Percentiles rank a stretch among this genome's conserved stretches.
Conservation (phyloP, 768 basidiomycete species). For the Trametes sanguinea region DNA sequence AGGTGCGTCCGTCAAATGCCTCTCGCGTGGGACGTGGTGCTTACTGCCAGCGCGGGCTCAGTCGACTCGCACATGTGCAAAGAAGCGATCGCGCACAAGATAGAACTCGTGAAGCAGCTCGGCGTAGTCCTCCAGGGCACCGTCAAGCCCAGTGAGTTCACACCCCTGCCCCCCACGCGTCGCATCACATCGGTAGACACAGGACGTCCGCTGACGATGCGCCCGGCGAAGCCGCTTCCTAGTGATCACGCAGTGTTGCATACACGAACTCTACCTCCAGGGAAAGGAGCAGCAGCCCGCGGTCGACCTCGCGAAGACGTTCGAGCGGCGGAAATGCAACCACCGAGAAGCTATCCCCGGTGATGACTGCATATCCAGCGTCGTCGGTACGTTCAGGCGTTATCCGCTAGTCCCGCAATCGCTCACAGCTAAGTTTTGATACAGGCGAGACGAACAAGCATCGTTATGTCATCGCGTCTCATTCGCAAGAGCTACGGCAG, state of each 20-base stretch:
- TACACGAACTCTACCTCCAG: conserved; percentile 88
- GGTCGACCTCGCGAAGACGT: conserved; percentile 88
- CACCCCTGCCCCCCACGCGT: not conserved
- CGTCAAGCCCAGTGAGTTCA: conserved; percentile 85
- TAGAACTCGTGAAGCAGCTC: conserved; percentile 78
- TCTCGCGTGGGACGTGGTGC: not conserved
- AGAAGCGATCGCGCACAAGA: conserved; percentile 62
- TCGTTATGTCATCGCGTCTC: conserved; percentile 87
- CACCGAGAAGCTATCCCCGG: conserved; percentile 86
- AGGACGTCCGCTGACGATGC: conserved; percentile 15
- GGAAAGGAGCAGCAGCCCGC: conserved; percentile 72
- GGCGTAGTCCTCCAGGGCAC: conserved; percentile 79
- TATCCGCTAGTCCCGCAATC: not conserved
- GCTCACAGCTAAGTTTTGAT: not conserved
- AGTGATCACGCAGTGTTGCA: conserved; percentile 99
- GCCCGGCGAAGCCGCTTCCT: conserved; percentile 45
- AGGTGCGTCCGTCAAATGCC: conserved; percentile 44
- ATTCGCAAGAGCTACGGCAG: conserved; percentile 71
- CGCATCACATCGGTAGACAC: not conserved
- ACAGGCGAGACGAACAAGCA: conserved; percentile 85
- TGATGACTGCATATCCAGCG: conserved; percentile 77
- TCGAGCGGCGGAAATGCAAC: conserved; percentile 94
- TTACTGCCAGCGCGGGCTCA: conserved; percentile 31
- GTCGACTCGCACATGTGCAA: conserved; percentile 88
- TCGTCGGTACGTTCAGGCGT: conserved; percentile 63